phyloP scores from a whole-genome alignment of 192 early-diverging fungal species.

The Cladochytrium replicatum region DNA sequence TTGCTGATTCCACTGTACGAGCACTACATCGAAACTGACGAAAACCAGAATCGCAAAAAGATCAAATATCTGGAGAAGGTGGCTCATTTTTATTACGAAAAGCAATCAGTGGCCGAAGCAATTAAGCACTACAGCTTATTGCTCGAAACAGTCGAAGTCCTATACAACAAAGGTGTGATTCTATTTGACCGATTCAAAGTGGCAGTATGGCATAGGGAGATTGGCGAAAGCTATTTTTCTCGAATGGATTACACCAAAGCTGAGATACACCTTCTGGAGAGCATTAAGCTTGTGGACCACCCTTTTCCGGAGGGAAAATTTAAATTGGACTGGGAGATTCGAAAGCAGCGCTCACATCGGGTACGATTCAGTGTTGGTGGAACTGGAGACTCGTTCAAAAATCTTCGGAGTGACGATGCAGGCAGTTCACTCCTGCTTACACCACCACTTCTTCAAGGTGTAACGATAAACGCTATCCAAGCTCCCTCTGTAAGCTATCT shows the following conservation, averaged over 20 bases:
- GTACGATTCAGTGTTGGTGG: too few species aligned
- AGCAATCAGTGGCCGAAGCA: constrained; percentile 24
- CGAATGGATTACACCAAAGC: constrained; percentile 18
- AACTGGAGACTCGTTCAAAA: too few species aligned
- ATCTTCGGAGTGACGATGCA: too few species aligned
- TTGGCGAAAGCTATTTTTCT: constrained; percentile 35
- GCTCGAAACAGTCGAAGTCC: constrained; percentile 11
- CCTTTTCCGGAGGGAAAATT: constrained; percentile 15
- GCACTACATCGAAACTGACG: constrained; percentile 35
- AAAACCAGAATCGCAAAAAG: constrained; percentile 22
- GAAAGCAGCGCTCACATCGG: constrained; percentile 12
- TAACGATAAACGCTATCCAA: too few species aligned
- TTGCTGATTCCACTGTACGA: constrained; percentile 35
- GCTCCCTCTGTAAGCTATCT: too few species aligned
- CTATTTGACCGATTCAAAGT: constrained; percentile 12
- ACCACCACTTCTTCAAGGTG: too few species aligned
- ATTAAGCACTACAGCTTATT: constrained; percentile 35
- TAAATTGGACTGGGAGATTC: constrained; percentile 17
- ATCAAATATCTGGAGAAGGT: constrained; percentile 33
- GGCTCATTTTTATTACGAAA: constrained; percentile 30
- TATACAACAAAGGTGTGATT: constrained; percentile 3
- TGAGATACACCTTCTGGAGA: constrained; percentile 22
- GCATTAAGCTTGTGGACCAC: constrained; percentile 23
- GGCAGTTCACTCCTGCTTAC: too few species aligned
- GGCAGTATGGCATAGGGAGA: constrained; percentile 35